Conservation (phyloP, 805 yeast species). For the Zygoascus flipseniorum region DNA sequence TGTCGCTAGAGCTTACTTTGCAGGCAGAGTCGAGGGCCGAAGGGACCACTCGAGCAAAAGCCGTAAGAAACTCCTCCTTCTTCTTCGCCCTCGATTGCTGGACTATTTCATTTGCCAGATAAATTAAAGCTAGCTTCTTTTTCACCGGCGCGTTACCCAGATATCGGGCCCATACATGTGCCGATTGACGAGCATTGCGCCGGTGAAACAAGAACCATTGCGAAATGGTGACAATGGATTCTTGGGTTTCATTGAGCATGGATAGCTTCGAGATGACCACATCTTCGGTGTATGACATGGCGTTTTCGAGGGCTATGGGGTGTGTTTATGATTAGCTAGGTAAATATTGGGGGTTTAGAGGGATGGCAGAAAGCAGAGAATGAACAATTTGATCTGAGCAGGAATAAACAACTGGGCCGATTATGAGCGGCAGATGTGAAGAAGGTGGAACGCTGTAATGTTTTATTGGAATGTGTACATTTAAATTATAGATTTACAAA, state of each 20-base stretch:
- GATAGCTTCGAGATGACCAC: slow-evolving; percentile 40
- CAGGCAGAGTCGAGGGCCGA: slow-evolving; percentile 31
- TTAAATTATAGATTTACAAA: neutral
- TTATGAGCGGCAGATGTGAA: too few relatives aligned
- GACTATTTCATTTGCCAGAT: slow-evolving; percentile 72
- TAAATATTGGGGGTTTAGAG: neutral
- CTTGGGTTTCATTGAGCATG: slow-evolving; percentile 46
- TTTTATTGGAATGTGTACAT: neutral
- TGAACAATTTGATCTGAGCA: neutral
- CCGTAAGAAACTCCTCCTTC: slow-evolving; percentile 47
- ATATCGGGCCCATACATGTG: slow-evolving; percentile 43
- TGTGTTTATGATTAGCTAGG: too few relatives aligned
- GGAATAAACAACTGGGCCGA: too few relatives aligned
- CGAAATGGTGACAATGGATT: slow-evolving; percentile 62
- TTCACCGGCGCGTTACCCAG: neutral
- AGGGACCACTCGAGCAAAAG: slow-evolving; percentile 41
- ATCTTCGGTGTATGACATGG: slow-evolving; percentile 44
- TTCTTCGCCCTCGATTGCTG: slow-evolving; percentile 65
- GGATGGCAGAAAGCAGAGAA: neutral
- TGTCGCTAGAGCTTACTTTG: slow-evolving; percentile 32
- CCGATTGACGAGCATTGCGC: slow-evolving; percentile 46
- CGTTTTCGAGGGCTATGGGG: too few relatives aligned
- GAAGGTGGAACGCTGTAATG: too few relatives aligned
- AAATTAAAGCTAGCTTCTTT: slow-evolving; percentile 48
- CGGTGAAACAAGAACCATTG: slow-evolving; percentile 69